Base-by-base conservation (phyloP, 2,329 filamentous ascomycete species). In the Beauveria scarabaeidicola region DNA sequence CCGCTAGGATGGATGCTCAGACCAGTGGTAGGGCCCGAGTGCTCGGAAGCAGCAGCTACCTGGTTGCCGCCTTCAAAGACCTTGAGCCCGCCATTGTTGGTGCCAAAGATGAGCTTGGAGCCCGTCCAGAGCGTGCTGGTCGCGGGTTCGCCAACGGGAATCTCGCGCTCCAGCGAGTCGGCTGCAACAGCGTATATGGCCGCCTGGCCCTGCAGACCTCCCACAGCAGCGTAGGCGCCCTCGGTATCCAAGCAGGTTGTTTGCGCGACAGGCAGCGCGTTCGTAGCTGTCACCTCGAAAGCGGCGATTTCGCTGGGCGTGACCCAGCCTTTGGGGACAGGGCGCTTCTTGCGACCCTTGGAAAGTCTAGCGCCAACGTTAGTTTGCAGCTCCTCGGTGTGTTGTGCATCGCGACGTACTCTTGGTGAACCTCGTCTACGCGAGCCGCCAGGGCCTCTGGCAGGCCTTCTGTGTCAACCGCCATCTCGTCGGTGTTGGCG, bases 261-360 rank as follows among this genome's bases (percentile, higher is more conserved):
- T 59, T 79, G 74, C 2, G 75, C 68, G 2, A 84, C 74, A 4
- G 78, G 74, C 6, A 80, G 67, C 32, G 79, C 70, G 60, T 76
- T 79, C 19, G 80, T 78, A 3, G 74, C 69, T 13, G 71, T 68
- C 60, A 76, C 73, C 47, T 75, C 70, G 61, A 83, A 79, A 1
- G 76, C 69, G 3, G 78, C 73, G 10, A 99, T 79, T 6, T 84
- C 81, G 56, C 96, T 90, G 48, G 82, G 74, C 6, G 88, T 90
- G 4, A 86, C 89, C 93, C 94, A 97, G 59, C 83, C 90, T 62
- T 89, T 84, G 32, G 94, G 93, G 40, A 95, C 78, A 8, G 90
- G 83, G 62, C 94, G 88, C 81, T 95, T 97, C 76, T 93, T 90
- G 69, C 94, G 89, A 52, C 88, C 88, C 71, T 91, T 90, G 61